Percentiles rank a stretch among this genome's conserved stretches.
These are phyloP conservation scores for Xylariaceae sp. DNA, from an alignment of 2,329 filamentous ascomycete species.

Conservation along the genomic window DNA sequence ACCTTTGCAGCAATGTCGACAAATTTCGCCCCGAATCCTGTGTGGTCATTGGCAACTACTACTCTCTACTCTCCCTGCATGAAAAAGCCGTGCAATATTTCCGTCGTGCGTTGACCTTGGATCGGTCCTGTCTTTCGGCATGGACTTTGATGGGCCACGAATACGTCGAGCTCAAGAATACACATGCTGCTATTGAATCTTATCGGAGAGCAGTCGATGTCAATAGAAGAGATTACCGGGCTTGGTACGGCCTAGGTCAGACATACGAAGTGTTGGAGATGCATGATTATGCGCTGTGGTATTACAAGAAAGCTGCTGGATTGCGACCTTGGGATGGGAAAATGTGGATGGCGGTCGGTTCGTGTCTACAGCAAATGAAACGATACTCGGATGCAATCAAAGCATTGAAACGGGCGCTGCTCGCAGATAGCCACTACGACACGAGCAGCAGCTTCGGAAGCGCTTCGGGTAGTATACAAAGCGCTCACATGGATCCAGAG, in stretches of 20 bases:
- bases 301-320: constrained; percentile 92
- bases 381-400: constrained; percentile 88
- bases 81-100: constrained; percentile 99
- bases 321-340: constrained; percentile 95
- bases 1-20: constrained; percentile 85
- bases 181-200: constrained; percentile 93
- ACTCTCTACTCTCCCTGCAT: constrained; percentile 87
- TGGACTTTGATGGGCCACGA: constrained; percentile 99
- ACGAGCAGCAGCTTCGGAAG: constrained; percentile 53
- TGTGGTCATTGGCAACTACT: constrained; percentile 96
- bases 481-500: constrained; percentile 76
- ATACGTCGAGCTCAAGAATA: constrained; percentile 98
- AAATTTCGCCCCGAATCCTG: constrained; percentile 97
- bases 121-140: constrained; percentile 85
- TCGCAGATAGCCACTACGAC: constrained; percentile 84
- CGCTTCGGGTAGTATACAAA: constrained; percentile 43
- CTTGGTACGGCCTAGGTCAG: constrained; percentile 96
- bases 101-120: constrained; percentile 82
- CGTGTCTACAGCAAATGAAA: constrained; percentile 85
- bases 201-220: constrained; percentile 94
- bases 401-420: constrained; percentile 84
- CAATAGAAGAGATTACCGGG: constrained; percentile 92
- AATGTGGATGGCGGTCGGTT: constrained; percentile 97
- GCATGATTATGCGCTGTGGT: constrained; percentile 95
- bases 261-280: constrained; percentile 98